These are phyloP conservation scores for Plenodomus lindquistii DNA, from an alignment of 2,329 filamentous ascomycete genomes.

Conservation along the genomic window DNA sequence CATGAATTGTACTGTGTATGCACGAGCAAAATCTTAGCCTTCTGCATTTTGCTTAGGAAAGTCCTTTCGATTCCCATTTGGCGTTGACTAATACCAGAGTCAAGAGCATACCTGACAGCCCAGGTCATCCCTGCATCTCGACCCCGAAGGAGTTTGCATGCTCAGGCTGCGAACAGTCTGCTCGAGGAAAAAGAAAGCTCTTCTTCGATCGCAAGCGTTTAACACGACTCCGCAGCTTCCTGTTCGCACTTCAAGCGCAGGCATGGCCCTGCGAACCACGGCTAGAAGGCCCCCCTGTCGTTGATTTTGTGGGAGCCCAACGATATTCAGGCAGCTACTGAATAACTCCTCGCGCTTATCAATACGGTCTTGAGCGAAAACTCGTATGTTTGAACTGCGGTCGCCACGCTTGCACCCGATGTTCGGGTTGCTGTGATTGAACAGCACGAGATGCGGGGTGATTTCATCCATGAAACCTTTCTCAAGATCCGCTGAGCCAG, in stretches of 20 bases:
- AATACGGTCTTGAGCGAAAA: slow-evolving; percentile 13
- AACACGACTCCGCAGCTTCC: background rate
- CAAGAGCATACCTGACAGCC: background rate
- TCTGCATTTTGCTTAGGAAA: no score
- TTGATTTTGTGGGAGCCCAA: background rate
- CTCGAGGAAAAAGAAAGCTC: background rate
- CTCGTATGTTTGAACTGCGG: slow-evolving; percentile 11
- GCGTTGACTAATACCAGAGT: background rate
- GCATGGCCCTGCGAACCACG: background rate
- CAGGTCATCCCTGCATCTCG: background rate
- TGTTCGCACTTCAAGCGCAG: background rate
- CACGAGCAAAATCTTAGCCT: no score
- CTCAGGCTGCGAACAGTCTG: background rate
- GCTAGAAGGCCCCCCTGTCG: background rate
- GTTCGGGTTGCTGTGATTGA: slow-evolving; percentile 41
- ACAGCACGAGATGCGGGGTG: slow-evolving; percentile 33
- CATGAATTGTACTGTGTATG: no score
- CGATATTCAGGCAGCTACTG: slow-evolving; percentile 16
- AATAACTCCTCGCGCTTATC: slow-evolving; percentile 13
- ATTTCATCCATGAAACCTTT: slow-evolving; percentile 34
- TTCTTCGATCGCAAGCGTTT: background rate
- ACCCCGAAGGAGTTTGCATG: background rate
- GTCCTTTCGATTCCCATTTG: no score
- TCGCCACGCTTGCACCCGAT: slow-evolving; percentile 18
- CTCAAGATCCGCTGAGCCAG: slow-evolving; percentile 23